phyloP scores from a whole-genome alignment of 495 filamentous ascomycete species.

The Hypomontagnella submonticulosa region DNA sequence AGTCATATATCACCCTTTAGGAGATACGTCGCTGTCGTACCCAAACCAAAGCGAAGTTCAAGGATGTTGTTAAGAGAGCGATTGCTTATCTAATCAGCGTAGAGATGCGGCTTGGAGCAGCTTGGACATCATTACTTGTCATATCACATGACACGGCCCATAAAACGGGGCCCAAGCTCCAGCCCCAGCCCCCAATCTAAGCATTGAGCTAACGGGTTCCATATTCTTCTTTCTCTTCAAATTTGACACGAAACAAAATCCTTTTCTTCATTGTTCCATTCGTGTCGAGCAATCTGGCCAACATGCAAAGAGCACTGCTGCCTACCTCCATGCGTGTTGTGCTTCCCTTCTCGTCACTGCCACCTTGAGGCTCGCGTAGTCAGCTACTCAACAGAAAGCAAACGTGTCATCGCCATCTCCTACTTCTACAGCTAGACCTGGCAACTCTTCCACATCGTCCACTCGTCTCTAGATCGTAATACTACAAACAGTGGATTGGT shows the following conservation, averaged over 20 bases:
- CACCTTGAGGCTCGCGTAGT: conserved; percentile 39
- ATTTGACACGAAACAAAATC: conserved; percentile 39
- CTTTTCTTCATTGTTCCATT: conserved; percentile 35
- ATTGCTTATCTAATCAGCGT: too few species aligned
- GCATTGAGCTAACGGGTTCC: neutral
- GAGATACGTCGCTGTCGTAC: too few species aligned
- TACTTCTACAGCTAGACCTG: conserved; percentile 7
- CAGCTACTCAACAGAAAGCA: conserved; percentile 30
- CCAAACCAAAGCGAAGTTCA: too few species aligned
- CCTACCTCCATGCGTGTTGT: conserved; percentile 41
- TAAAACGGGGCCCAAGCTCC: too few species aligned
- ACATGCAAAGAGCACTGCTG: conserved; percentile 45
- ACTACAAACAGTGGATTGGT: neutral
- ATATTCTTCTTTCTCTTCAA: conserved; percentile 15
- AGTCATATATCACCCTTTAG: too few species aligned
- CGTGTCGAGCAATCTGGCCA: conserved; percentile 22
- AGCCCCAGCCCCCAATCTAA: too few species aligned
- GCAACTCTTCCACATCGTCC: neutral
- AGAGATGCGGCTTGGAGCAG: too few species aligned
- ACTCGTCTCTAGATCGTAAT: conserved; percentile 5
- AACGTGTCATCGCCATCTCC: conserved; percentile 32
- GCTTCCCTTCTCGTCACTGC: conserved; percentile 32
- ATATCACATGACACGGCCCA: too few species aligned
- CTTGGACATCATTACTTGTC: too few species aligned
- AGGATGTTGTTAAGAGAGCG: too few species aligned